Conservation (phyloP, 2,329 filamentous ascomycete species). For the Furcasterigmium sp. region DNA sequence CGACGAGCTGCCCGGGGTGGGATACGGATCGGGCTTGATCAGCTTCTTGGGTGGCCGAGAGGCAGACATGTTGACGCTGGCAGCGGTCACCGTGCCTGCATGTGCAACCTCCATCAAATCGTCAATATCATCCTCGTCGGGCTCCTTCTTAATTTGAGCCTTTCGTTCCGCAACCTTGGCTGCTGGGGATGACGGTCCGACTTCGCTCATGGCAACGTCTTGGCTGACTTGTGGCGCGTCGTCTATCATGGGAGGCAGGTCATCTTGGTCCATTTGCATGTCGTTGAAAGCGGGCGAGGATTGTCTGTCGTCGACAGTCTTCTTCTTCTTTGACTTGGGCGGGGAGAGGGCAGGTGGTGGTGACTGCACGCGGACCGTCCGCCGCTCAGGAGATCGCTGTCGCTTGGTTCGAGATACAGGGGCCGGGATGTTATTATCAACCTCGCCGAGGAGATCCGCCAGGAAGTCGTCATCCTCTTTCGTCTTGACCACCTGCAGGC, state of each 20-base stretch:
- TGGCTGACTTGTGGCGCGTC: slow-evolving; percentile 34
- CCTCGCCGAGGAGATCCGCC: slow-evolving; percentile 75
- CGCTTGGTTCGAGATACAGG: slow-evolving; percentile 54
- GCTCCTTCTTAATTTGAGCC: slow-evolving; percentile 42
- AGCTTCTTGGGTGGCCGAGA: slow-evolving; percentile 73
- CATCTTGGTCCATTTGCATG: slow-evolving; percentile 46
- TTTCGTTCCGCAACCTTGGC: slow-evolving; percentile 74
- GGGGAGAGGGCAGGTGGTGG: slow-evolving; percentile 56
- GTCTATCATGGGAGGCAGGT: slow-evolving; percentile 56
- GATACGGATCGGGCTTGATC: slow-evolving; percentile 60
- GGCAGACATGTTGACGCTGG: slow-evolving; percentile 80
- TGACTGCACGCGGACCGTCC: slow-evolving; percentile 75
- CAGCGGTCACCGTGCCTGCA: slow-evolving; percentile 59
- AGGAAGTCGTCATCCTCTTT: slow-evolving; percentile 89
- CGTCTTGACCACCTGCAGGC: slow-evolving; percentile 62
- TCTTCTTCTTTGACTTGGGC: slow-evolving; percentile 51
- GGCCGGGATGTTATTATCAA: slow-evolving; percentile 67
- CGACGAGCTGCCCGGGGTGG: slow-evolving; percentile 72
- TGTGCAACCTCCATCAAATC: slow-evolving; percentile 85
- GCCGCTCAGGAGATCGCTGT: slow-evolving; percentile 65
- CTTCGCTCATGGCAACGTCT: slow-evolving; percentile 77
- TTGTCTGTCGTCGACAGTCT: slow-evolving; percentile 43
- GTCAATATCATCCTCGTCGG: slow-evolving; percentile 63
- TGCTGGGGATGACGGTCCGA: slow-evolving; percentile 80
- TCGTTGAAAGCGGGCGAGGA: slow-evolving; percentile 48